A percentile compares a stretch with the other conserved stretches of the same genome.
phyloP scores from a whole-genome alignment of 768 basidiomycete genomes.

The Cystobasidium tubakii region DNA sequence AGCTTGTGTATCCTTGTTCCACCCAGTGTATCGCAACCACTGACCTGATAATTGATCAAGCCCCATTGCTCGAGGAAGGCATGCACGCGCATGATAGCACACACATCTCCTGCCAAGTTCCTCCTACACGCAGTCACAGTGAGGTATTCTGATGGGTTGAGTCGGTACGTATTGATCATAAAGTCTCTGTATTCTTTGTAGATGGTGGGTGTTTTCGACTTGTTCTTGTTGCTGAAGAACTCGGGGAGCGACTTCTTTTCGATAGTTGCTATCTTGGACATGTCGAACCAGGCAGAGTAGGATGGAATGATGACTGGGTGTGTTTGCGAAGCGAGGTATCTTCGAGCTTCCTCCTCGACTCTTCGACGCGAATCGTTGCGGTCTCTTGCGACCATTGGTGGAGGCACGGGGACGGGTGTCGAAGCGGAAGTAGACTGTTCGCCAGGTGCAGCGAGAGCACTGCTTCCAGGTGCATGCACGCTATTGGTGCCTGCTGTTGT shows the following conservation, averaged over 20 bases:
- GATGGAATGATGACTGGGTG: conserved; percentile 96
- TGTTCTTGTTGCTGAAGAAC: conserved; percentile 93
- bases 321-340: conserved; percentile 89
- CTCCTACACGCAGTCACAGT: conserved; percentile 94
- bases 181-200: conserved; percentile 99
- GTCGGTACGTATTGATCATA: conserved; percentile 96
- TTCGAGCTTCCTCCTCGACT: conserved; percentile 56
- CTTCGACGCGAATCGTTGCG: conserved; percentile 18
- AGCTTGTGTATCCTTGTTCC: background rate
- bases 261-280: conserved; percentile 84
- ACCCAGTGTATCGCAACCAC: conserved; percentile 13
- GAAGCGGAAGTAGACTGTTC: background rate
- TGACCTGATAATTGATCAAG: conserved; percentile 92
- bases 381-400: conserved; percentile 8
- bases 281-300: conserved; percentile 96
- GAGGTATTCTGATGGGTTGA: conserved; percentile 88
- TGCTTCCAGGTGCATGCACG: background rate
- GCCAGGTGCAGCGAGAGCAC: background rate
- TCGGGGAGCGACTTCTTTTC: conserved; percentile 89
- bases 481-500: background rate
- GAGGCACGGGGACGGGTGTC: conserved; percentile 6
- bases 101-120: conserved; percentile 95
- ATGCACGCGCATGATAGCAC: conserved; percentile 97
- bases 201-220: conserved; percentile 89
- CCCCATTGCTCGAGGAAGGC: conserved; percentile 99